Evolutionary conservation across 2,329 filamentous ascomycete species (phyloP).

Genomic region (Amauroascus niger): DNA sequence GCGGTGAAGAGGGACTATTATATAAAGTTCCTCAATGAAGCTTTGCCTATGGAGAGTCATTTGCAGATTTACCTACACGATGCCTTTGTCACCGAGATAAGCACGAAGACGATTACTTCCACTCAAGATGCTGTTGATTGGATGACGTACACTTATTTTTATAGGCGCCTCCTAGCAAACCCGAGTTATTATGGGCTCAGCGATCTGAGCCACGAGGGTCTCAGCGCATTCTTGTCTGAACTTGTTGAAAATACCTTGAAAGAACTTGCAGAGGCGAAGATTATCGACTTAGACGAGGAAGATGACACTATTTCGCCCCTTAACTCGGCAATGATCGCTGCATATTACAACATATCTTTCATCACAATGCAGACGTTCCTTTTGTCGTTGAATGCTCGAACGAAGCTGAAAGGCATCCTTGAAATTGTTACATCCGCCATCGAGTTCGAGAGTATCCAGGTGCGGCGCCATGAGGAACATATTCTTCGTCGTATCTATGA

Average conservation of each 20-base stretch:
- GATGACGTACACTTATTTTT: conserved; percentile 98
- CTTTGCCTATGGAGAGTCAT: conserved; percentile 88
- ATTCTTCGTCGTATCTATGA: conserved; percentile 89
- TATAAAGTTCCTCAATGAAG: conserved; percentile 96
- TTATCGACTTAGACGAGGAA: conserved; percentile 90
- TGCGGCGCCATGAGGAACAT: conserved; percentile 81
- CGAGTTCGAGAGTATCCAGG: conserved; percentile 92
- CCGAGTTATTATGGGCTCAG: conserved; percentile 91
- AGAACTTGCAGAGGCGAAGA: conserved; percentile 83
- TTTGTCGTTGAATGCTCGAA: conserved; percentile 74
- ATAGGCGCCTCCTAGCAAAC: conserved; percentile 85
- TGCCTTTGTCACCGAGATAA: conserved; percentile 93
- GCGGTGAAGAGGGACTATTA: conserved; percentile 94
- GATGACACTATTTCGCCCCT: conserved; percentile 81
- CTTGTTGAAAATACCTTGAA: conserved; percentile 86
- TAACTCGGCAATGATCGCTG: conserved; percentile 95
- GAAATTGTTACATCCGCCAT: conserved; percentile 96
- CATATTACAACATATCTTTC: conserved; percentile 99
- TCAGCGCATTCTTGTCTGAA: conserved; percentile 91
- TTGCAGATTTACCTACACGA: conserved; percentile 86
- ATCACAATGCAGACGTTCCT: conserved; percentile 99
- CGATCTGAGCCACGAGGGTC: conserved; percentile 78
- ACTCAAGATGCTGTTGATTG: conserved; percentile 97
- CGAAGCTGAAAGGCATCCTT: conserved; percentile 91
- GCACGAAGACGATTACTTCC: conserved; percentile 87